Evolutionary conservation across 257 asterid species (phyloP).

Genomic region (Fraxinus anomala): DNA sequence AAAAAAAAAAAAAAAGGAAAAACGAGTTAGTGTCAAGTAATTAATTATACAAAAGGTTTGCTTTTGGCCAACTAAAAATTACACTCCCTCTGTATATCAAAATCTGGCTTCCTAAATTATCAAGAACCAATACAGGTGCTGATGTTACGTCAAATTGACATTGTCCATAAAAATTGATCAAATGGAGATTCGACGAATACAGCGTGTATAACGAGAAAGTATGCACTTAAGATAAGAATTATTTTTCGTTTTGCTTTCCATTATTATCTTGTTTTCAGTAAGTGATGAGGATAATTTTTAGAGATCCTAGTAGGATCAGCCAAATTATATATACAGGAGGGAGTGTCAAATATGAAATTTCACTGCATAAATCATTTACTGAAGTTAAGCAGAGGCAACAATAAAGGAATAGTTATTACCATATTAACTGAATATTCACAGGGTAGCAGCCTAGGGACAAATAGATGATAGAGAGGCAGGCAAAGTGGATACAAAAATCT

Average conservation of each 20-base stretch:
- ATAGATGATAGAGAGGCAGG: constrained; percentile 10
- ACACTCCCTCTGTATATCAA: background rate
- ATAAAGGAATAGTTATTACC: background rate
- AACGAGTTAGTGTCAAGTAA: background rate
- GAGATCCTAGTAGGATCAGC: background rate
- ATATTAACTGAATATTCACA: background rate
- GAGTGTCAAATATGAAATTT: too few species aligned
- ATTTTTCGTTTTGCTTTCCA: background rate
- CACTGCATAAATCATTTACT: too few species aligned
- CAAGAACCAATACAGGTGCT: too few species aligned
- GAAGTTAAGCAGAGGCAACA: too few species aligned
- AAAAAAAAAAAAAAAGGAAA: background rate
- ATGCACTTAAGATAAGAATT: background rate
- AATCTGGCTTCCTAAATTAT: too few species aligned
- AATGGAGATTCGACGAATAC: background rate
- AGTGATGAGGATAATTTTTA: background rate
- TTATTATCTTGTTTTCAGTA: background rate
- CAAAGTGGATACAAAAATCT: background rate
- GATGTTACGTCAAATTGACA: too few species aligned
- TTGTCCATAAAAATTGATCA: background rate
- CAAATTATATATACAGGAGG: too few species aligned
- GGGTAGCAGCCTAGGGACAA: background rate
- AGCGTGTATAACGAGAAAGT: too few species aligned
- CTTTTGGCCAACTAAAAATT: background rate
- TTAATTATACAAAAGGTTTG: background rate